phyloP scores from a whole-genome alignment of 306 rosid genomes.

The Potentilla sterilis region DNA sequence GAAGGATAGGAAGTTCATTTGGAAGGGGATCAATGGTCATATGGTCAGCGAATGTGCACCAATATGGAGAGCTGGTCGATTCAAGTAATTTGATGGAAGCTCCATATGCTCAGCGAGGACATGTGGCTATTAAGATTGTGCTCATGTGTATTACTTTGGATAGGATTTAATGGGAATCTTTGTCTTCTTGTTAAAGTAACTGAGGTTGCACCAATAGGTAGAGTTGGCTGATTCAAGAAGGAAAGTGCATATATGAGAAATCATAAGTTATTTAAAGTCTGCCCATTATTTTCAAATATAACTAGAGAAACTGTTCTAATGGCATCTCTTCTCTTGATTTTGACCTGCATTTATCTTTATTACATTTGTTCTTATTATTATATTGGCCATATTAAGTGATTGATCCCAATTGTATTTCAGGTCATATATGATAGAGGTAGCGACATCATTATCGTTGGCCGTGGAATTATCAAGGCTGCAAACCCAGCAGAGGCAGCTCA shows the following conservation, averaged over 20 bases:
- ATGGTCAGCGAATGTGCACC: too few relatives aligned
- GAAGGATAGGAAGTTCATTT: too few relatives aligned
- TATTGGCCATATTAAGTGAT: not conserved
- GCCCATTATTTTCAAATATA: too few relatives aligned
- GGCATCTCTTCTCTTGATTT: not conserved
- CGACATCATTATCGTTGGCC: conserved; percentile 83
- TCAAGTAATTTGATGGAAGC: not conserved
- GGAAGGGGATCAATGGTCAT: too few relatives aligned
- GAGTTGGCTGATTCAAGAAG: too few relatives aligned
- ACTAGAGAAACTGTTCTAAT: not conserved
- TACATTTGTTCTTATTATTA: not conserved
- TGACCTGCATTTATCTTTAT: not conserved
- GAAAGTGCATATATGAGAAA: too few relatives aligned
- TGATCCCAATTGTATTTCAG: conserved; percentile 38
- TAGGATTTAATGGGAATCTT: not conserved
- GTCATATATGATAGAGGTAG: conserved; percentile 84
- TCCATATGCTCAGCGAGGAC: not conserved
- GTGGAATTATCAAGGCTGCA: conserved; percentile 78
- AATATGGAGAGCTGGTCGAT: too few relatives aligned
- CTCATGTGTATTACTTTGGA: not conserved
- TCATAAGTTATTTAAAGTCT: too few relatives aligned
- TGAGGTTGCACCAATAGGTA: not conserved
- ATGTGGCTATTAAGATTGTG: not conserved
- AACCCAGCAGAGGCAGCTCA: conserved; percentile 73
- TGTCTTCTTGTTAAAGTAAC: not conserved